Percentiles rank a stretch among this genome's conserved stretches.
These are phyloP conservation scores for Periconia digitata DNA, from an alignment of 2,329 filamentous ascomycete species.

Conservation along the genomic window DNA sequence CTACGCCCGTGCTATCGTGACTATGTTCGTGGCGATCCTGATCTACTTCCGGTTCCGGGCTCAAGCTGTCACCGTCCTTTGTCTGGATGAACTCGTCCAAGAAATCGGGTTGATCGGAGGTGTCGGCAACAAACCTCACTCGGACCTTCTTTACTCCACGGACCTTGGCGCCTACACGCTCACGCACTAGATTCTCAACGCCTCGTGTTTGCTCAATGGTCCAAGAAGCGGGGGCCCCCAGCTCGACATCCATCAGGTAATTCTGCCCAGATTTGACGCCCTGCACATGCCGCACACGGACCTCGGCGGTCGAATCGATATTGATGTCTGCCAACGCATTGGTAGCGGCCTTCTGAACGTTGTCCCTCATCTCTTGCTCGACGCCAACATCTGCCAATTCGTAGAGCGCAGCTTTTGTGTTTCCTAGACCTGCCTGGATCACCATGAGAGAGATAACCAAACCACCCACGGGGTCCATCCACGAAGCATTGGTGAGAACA, in stretches of 20 bases:
- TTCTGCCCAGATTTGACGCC: slow-evolving; percentile 97
- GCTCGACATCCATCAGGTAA: slow-evolving; percentile 86
- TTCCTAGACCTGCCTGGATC: slow-evolving; percentile 83
- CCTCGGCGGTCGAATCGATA: slow-evolving; percentile 48
- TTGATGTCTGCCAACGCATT: slow-evolving; percentile 44
- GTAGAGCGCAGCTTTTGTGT: slow-evolving; percentile 77
- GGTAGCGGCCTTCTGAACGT: slow-evolving; percentile 65
- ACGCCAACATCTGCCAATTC: slow-evolving; percentile 91
- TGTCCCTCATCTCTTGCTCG: slow-evolving; percentile 77
- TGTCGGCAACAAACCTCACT: slow-evolving; percentile 77
- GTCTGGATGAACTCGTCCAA: slow-evolving; percentile 67
- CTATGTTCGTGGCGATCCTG: slow-evolving; percentile 28
- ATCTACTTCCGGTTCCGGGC: slow-evolving; percentile 32
- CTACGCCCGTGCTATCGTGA: slow-evolving; percentile 24
- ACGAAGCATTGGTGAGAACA: slow-evolving; percentile 78
- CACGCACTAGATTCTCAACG: slow-evolving; percentile 74
- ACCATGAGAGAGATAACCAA: slow-evolving; percentile 92
- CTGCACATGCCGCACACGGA: slow-evolving; percentile 76
- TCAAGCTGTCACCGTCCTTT: slow-evolving; percentile 30
- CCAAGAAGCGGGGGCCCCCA: slow-evolving; percentile 77
- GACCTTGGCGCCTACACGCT: slow-evolving; percentile 72
- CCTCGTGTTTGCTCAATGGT: slow-evolving; percentile 69
- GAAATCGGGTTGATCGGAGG: slow-evolving; percentile 57
- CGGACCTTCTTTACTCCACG: slow-evolving; percentile 82
- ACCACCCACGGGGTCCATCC: slow-evolving; percentile 93